These are phyloP conservation scores for Lasiosphaeriaceae sp. DNA, from an alignment of 495 filamentous ascomycete species.

Conservation along the genomic window DNA sequence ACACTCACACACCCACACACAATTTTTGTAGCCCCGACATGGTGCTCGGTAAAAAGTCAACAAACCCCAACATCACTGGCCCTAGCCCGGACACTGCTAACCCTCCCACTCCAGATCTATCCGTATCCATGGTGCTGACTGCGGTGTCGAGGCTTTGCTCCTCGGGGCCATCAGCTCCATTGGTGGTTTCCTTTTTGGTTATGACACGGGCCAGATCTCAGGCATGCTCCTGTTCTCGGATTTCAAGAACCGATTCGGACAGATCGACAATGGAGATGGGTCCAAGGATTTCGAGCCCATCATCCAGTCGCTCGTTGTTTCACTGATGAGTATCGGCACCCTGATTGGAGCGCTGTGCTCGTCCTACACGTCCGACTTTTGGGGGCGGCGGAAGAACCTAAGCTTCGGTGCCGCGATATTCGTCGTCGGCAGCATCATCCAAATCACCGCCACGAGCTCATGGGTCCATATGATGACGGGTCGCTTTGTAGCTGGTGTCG, in stretches of 20 bases:
- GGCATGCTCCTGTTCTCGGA: slow-evolving; percentile 60
- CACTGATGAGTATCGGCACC: slow-evolving; percentile 44
- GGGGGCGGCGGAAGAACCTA: slow-evolving; percentile 36
- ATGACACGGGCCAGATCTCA: slow-evolving; percentile 61
- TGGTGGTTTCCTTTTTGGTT: slow-evolving; percentile 74
- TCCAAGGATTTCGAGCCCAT: slow-evolving; percentile 27
- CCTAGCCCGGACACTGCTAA: background rate
- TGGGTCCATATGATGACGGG: slow-evolving; percentile 50
- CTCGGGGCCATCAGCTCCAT: slow-evolving; percentile 49
- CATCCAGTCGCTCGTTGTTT: slow-evolving; percentile 39
- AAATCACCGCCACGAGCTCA: slow-evolving; percentile 45
- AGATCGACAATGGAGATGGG: slow-evolving; percentile 23
- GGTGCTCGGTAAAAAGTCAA: background rate
- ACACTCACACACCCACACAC: background rate
- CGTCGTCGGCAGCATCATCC: slow-evolving; percentile 49
- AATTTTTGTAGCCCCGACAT: background rate
- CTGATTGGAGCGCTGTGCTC: slow-evolving; percentile 35
- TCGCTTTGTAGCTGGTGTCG: slow-evolving; percentile 57
- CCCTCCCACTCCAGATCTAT: slow-evolving; percentile 21
- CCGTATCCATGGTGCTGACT: slow-evolving; percentile 33
- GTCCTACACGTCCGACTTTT: slow-evolving; percentile 36
- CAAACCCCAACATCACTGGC: background rate
- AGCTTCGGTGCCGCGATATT: slow-evolving; percentile 35
- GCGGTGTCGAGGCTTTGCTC: slow-evolving; percentile 30
- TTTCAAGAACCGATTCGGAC: slow-evolving; percentile 44